Evolutionary conservation across 2,329 filamentous ascomycete species (phyloP), one percentile per base, ranked within the genome.

Genomic region (Trichoderma afroharzianum): DNA sequence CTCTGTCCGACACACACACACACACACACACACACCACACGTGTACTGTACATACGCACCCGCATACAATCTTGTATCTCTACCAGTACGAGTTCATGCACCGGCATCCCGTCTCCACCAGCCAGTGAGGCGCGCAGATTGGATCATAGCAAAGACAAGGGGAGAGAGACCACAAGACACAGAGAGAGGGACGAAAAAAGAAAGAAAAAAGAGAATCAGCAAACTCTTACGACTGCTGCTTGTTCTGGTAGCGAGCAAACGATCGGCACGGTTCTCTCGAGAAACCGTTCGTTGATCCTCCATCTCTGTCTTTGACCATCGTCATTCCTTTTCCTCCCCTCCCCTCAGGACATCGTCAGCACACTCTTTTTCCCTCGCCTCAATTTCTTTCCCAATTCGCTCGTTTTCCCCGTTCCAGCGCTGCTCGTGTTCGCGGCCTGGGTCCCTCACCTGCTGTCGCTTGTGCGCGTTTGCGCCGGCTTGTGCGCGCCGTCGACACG

Each of bases 401-500:
- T 62, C 55, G 26, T 32, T 63, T 36, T 21, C 36, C 33, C 59
- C 50, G 26, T 36, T 50, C 30, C 28, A 70, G 47, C 9, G 62
- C 55, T 32, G 57, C 53, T 53, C 28, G 55, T 61, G 43, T 50
- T 50, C 33, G 24, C 69, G 61, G 61, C 53, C 63, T 36, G 32
- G 33, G 63, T 33, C 63, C 33, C 28, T 33, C n/a, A 26, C 55
- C 53, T 70, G 28, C 59, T 33, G 68, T 55, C 62, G 68, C 62
- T 63, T 62, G 62, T 70, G 68, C 71, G 71, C 71, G 61, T 72
- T 61, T 71, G 71, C 68, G 68, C 71, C 68, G 71, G 71, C 62
- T 71, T 71, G 68, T 72, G 68, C 68, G 68, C 63, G 63, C 68
- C 64, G 47, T 61, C 71, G 58, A 71, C 68, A 71, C 62, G 62